Base-by-base conservation (phyloP, 768 basidiomycete species). In the Suillus cothurnatus region DNA sequence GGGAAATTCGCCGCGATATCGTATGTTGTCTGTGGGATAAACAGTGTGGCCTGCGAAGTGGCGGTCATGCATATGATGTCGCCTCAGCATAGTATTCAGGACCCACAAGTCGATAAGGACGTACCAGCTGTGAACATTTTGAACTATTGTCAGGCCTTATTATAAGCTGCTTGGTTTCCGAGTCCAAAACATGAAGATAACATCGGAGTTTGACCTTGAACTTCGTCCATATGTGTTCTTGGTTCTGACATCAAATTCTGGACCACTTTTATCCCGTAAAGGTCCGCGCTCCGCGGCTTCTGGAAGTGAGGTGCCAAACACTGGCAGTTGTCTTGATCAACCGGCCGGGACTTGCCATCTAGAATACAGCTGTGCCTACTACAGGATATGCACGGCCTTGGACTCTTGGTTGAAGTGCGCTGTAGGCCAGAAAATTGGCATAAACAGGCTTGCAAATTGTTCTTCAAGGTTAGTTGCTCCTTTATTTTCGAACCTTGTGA, bases 321-420 rank as follows among this genome's bases (percentile, higher is more conserved):
- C 23, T 38, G 57, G 36, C 36, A 38, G 36, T 38, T n/a, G 32
- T 34, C 21, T 55, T 56, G 12, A 58, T 58, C 58, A 23, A 39
- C 57, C 56, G 56, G 56, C 56, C 56, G 57, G 57, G 57, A 58
- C 38, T 58, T 58, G 38, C 57, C 57, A 39, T 41, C 19, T 59
- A 57, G 36, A 57, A 57, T 49, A 52, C 50, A 52, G 28, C n/a
- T n/a, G n/a, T 52, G 50, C 26, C 3, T 23, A 23, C 28, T 31
- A 58, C 57, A 39, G 57, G 57, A 58, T 26, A 12, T 58, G 26
- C 38, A 58, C 26, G 39, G 39, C 39, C 39, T 28, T 28, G 12
- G 19, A 58, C 36, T 57, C 23, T 12, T 39, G 7, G 15, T 57
- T 36, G 11, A 59, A 21, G 38, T 21, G 11, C 6, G 26, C 19